These are phyloP conservation scores for Alternaria ventricosa DNA, from an alignment of 2,329 filamentous ascomycete species.

Conservation along the genomic window DNA sequence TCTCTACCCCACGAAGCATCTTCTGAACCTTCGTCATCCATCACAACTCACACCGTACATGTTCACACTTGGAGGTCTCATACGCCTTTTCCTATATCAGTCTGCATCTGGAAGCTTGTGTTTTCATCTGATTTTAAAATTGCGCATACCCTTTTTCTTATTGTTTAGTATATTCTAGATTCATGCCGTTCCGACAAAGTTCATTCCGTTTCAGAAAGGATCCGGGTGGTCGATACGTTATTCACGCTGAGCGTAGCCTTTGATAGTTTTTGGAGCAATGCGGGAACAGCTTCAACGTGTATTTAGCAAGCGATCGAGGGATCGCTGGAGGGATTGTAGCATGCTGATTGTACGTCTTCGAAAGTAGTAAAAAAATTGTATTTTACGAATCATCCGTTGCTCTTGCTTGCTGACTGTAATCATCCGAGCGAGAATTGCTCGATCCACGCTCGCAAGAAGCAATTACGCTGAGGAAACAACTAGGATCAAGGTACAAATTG, in stretches of 20 bases:
- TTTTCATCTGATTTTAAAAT: conserved; percentile 19
- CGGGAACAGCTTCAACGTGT: conserved; percentile 1
- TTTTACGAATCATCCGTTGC: background rate
- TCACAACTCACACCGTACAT: conserved; percentile 3
- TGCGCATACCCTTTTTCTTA: conserved; percentile 36
- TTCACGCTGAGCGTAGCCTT: conserved; percentile 22
- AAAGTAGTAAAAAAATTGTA: background rate
- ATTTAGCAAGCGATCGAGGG: conserved; percentile 4
- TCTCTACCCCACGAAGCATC: background rate
- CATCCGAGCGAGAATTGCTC: background rate
- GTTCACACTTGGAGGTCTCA: background rate
- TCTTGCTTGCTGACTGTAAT: background rate
- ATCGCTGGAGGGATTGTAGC: background rate
- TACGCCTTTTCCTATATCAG: conserved; percentile 14
- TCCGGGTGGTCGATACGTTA: background rate
- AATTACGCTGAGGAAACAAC: background rate
- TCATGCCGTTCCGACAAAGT: conserved; percentile 17
- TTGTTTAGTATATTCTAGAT: conserved; percentile 24
- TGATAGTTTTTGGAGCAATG: conserved; percentile 7
- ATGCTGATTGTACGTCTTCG: background rate
- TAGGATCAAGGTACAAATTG: background rate
- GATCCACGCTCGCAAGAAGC: background rate
- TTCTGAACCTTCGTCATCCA: background rate
- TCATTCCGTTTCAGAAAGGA: conserved; percentile 6
- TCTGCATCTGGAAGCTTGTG: conserved; percentile 9